Base-by-base conservation (phyloP, 106 monocot genomes). In the Allium fistulosum region DNA sequence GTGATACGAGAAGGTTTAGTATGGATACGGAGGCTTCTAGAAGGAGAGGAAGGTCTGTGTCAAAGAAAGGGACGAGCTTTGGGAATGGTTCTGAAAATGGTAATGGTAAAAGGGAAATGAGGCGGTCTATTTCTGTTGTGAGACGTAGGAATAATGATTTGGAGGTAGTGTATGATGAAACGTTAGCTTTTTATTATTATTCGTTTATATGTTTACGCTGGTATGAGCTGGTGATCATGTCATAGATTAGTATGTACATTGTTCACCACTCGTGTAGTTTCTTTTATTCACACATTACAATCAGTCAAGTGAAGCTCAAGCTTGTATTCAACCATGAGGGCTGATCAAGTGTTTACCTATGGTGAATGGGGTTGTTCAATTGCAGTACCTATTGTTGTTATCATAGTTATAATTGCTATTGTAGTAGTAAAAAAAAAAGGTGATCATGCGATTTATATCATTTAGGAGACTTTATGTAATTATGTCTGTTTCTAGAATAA, bases 11-110 rank as follows among this genome's bases (percentile, higher is more conserved):
- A 9, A 68, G 85, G 49, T 76, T 79, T 53, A 52, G 74, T 74
- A 83, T 71, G 72, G 85, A 71, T 17, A 83, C 88, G 70, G 87
- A 81, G 64, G 71, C 82, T 11, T 82, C 87, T 28, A 76, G 74
- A 48, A 76, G 28, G 63, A 71, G 88, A 51, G 93, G 85, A 58
- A 79, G 88, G 78, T 93, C 93, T 49, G 93, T 83, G 16, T 88
- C 88, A 63, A 87, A 87, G 75, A 74, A 72, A 27, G 63, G 68
- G 3, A 37, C 37, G 37, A 37, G 37, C 37, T 37, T 5, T 37
- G 37, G 37, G 37, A 37, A 37, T 37, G 11, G 45, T 26, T 48
- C 62, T 11, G 78, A 48, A 0, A 65, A 71, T 80, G 51, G n/a
- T 2, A 64, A 37, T 61, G 50, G 74, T 37, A 22, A 26, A n/a